Evolutionary conservation across 1,139 yeast species (phyloP), one percentile per base, ranked within the genome.

Genomic region (Lodderomyces beijingensis): DNA sequence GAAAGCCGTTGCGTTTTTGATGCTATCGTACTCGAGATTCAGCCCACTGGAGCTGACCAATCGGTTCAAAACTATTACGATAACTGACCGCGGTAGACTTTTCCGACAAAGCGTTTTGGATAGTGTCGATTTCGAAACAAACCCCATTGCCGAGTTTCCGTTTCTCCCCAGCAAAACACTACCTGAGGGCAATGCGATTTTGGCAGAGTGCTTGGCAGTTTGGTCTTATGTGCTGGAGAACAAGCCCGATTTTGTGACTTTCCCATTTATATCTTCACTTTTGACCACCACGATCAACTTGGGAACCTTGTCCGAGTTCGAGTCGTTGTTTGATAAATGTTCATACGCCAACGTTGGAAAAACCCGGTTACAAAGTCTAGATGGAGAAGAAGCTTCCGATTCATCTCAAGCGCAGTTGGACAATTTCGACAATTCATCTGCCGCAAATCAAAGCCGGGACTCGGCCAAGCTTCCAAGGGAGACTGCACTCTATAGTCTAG

Each of bases 201-300:
- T 84, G 32, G 79, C 83, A 0, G 97, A 89, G 56, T 77, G 93
- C 0, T 69, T 77, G 36, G 97, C 97, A 0, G 39, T 89, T 9
- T 77, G 93, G 79, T 72, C 72, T 3, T 80, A 71, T 47, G 56
- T 74, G 9, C 42, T 72, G 11, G 51, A 67, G 25, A 50, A 55
- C 27, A 55, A 62, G 30, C 78, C 77, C 0, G 47, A 55, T 1
- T 53, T 66, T 24, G 53, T 83, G 19, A 70, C 62, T 31, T 49
- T 50, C 1, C 60, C 64, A 16, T 55, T 70, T 7, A 56, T 77
- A 12, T 68, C 72, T 28, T 63, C 78, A 1, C 82, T 68, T 47
- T 57, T 86, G 43, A 67, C 67, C 36, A 65, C 80, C 15, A 75
- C 80, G 0, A n/a, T 23, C 8, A 7, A 19, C 24, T 4, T 13